Percentiles rank a stretch among this genome's conserved stretches.
phyloP scores from a whole-genome alignment of 352 stramenopile genomes.

The Elongisporangium undulatum region DNA sequence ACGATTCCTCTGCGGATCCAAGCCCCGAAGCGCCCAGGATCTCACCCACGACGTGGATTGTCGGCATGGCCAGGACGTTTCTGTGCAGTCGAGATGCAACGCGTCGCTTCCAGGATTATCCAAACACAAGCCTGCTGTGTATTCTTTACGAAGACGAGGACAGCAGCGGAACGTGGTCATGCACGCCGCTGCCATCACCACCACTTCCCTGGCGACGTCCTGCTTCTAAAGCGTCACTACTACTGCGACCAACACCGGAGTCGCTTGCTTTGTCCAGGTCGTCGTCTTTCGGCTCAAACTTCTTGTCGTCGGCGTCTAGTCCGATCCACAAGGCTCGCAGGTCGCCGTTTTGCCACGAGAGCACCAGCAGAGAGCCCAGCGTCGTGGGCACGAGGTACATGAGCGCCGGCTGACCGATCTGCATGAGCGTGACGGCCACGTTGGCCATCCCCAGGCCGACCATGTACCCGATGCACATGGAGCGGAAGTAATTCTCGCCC shows the following conservation, averaged over 20 bases:
- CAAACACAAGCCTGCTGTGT: too few relatives aligned
- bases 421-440: slow-evolving; percentile 89
- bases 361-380: slow-evolving; percentile 73
- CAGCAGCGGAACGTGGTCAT: slow-evolving; percentile 28
- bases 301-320: slow-evolving; percentile 9
- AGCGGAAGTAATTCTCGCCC: slow-evolving; percentile 80
- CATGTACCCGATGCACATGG: slow-evolving; percentile 89
- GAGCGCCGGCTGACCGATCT: slow-evolving; percentile 93
- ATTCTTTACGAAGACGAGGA: slow-evolving; percentile 12
- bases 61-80: slow-evolving; percentile 36
- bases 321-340: slow-evolving; percentile 60
- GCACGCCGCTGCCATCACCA: slow-evolving; percentile 16
- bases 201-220: not conserved
- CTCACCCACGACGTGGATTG: slow-evolving; percentile 41
- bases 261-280: slow-evolving; percentile 5
- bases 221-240: slow-evolving; percentile 1
- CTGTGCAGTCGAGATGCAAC: too few relatives aligned
- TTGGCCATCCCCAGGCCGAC: slow-evolving; percentile 93
- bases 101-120: too few relatives aligned
- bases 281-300: slow-evolving; percentile 11
- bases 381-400: slow-evolving; percentile 95
- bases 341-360: slow-evolving; percentile 67
- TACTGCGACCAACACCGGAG: slow-evolving; percentile 13
- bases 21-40: slow-evolving; percentile 42
- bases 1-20: slow-evolving; percentile 4